Evolutionary conservation across 2,329 filamentous ascomycete species (phyloP).

Genomic region (Alternaria ethzedia): DNA sequence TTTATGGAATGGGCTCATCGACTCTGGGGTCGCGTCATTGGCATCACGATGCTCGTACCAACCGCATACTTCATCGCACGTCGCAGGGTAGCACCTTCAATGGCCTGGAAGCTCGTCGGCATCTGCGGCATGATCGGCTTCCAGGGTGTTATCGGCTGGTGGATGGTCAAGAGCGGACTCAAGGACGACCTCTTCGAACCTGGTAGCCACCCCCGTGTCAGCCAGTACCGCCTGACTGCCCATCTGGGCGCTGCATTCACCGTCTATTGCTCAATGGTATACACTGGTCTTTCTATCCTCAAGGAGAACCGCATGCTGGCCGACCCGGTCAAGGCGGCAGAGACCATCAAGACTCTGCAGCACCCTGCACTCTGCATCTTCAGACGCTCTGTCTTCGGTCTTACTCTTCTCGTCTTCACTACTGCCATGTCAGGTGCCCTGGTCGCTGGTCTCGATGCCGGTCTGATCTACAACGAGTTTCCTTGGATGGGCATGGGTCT

Average conservation of each 20-base stretch:
- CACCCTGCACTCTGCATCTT: conserved; percentile 73
- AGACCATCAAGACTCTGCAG: conserved; percentile 66
- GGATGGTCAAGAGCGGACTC: conserved; percentile 98
- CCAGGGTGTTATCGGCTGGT: conserved; percentile 96
- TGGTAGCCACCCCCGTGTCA: conserved; percentile 88
- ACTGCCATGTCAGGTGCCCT: conserved; percentile 94
- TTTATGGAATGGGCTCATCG: conserved; percentile 99
- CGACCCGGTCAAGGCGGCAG: conserved; percentile 68
- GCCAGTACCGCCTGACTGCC: conserved; percentile 88
- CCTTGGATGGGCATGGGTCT: conserved; percentile 90
- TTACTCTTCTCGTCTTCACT: conserved; percentile 79
- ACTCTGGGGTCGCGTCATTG: conserved; percentile 91
- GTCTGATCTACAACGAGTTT: conserved; percentile 98
- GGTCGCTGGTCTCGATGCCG: conserved; percentile 93
- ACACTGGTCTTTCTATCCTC: conserved; percentile 84
- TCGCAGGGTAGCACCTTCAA: conserved; percentile 76
- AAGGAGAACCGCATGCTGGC: conserved; percentile 75
- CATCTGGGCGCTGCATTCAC: conserved; percentile 90
- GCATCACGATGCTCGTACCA: conserved; percentile 86
- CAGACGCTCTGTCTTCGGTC: conserved; percentile 72
- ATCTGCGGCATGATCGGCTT: conserved; percentile 92
- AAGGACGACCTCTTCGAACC: conserved; percentile 95
- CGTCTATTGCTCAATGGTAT: conserved; percentile 93
- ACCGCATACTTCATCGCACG: conserved; percentile 86
- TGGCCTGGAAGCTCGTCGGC: conserved; percentile 78